A percentile compares a stretch with the other conserved stretches of the same genome.
Evolutionary conservation across 768 basidiomycete genomes (phyloP).

Genomic region (Lentinula boryana): DNA sequence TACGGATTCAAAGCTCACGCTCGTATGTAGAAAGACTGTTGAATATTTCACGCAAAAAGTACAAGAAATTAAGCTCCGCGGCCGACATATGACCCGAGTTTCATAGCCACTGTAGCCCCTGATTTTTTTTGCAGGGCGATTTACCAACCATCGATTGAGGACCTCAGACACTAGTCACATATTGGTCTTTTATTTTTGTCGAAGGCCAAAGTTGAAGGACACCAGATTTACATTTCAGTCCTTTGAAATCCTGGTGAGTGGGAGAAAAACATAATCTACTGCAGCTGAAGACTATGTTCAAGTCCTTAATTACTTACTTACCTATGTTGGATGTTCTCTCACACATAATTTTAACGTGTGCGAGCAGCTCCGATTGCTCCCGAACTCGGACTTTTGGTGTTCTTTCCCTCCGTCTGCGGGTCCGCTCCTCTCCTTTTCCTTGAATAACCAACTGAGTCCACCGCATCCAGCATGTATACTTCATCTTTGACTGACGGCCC

Average conservation of each 20-base stretch:
- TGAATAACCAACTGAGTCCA: not conserved
- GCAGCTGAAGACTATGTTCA: too few species aligned
- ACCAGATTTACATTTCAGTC: too few species aligned
- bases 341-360: not conserved
- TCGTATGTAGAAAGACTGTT: too few species aligned
- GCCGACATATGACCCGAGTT: not conserved
- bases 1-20: too few species aligned
- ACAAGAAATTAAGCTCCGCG: not conserved
- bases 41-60: too few species aligned
- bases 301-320: not conserved
- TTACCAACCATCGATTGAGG: not conserved
- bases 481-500: too few species aligned
- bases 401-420: not conserved
- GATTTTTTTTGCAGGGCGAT: not conserved
- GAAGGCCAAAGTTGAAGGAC: not conserved
- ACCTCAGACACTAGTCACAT: not conserved
- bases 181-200: not conserved
- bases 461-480: too few species aligned
- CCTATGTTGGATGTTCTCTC: not conserved
- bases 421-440: not conserved
- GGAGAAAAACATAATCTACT: too few species aligned
- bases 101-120: not conserved
- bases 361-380: not conserved
- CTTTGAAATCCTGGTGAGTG: too few species aligned
- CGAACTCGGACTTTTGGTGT: not conserved